A percentile compares a stretch with the other conserved stretches of the same genome.
These are phyloP conservation scores for Trypanosoma lewisi DNA, from an alignment of 208 protist genomes.

Conservation along the genomic window DNA sequence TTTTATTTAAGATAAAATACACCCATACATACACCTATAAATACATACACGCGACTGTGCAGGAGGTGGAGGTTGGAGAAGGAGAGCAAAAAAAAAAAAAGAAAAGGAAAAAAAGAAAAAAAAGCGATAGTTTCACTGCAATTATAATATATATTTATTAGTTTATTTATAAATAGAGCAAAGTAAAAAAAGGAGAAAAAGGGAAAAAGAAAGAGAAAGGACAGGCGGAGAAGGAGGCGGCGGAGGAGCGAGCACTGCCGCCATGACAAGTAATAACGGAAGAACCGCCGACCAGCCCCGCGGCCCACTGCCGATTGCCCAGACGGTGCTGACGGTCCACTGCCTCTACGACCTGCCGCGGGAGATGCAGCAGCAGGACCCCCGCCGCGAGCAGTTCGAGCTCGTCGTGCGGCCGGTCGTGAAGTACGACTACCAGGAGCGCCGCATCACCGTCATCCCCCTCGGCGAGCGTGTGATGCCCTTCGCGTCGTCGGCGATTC, in stretches of 20 bases:
- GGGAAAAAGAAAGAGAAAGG: conserved; percentile 7
- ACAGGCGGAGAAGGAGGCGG: background rate
- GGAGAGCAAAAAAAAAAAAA: conserved; percentile 8
- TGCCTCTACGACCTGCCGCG: conserved; percentile 60
- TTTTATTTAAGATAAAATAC: background rate
- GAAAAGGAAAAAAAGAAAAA: too few relatives aligned
- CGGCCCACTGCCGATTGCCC: conserved; percentile 17
- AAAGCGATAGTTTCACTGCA: too few relatives aligned
- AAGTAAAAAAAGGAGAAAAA: too few relatives aligned
- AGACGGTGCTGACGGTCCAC: conserved; percentile 49
- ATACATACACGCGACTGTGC: background rate
- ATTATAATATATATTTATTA: too few relatives aligned
- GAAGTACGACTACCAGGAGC: conserved; percentile 55
- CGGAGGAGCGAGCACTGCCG: background rate
- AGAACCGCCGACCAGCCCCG: background rate
- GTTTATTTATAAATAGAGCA: too few relatives aligned
- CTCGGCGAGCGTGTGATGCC: conserved; percentile 39
- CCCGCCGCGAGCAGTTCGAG: conserved; percentile 36
- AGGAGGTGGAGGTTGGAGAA: background rate
- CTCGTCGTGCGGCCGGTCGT: conserved; percentile 51
- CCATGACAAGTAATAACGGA: background rate
- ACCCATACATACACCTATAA: background rate
- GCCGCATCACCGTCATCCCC: conserved; percentile 39
- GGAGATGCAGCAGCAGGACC: conserved; percentile 46
- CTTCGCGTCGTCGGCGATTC: conserved; percentile 45